Base-by-base conservation (phyloP, 2,329 filamentous ascomycete species). In the Epichloe glyceriae region DNA sequence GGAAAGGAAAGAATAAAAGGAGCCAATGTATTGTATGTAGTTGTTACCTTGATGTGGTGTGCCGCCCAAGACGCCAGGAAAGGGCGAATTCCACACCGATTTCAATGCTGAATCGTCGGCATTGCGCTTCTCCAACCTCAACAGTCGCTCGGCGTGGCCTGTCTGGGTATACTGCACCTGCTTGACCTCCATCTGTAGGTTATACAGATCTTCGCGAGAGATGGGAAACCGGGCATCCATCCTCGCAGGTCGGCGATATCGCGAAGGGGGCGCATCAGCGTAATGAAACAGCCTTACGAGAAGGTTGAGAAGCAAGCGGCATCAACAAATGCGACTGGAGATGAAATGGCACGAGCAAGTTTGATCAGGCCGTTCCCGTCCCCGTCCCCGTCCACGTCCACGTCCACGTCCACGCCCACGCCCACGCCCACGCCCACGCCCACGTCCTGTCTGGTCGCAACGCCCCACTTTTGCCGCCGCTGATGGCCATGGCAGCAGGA, bases 71-170 rank as follows among this genome's bases (percentile, higher is more conserved):
- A 89, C 81, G 56, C 83, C 84, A n/a, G 91, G 89, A 64, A 96
- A 96, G 15, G 90, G 90, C 51, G 90, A 95, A 56, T 85, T 84
- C 93, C 93, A 98, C 51, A 94, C 86, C 54, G 86, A 95, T 68
- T 91, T 94, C 53, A 85, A 68, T 34, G 79, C 76, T 47, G 79
- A 78, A 67, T 85, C 80, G 57, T 84, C 81, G 35, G 80, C 80
- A 61, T 84, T 80, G 45, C 80, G 79, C 60, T 81, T 82, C 64
- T 85, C 82, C 48, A 85, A 65, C 55, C 79, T 71, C 53, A 75
- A 66, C 50, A 85, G 64, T 62, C 82, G 71, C 56, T 85, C 82
- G 52, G 76, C 73, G 66, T 85, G 80, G 59, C 73, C 77, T 55
- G 69, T 74, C 64, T 84, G 81, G 54, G 79, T 71, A 62, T 77